Evolutionary conservation across 1,139 yeast species (phyloP).

Genomic region (Saccharomyces hybrid): DNA sequence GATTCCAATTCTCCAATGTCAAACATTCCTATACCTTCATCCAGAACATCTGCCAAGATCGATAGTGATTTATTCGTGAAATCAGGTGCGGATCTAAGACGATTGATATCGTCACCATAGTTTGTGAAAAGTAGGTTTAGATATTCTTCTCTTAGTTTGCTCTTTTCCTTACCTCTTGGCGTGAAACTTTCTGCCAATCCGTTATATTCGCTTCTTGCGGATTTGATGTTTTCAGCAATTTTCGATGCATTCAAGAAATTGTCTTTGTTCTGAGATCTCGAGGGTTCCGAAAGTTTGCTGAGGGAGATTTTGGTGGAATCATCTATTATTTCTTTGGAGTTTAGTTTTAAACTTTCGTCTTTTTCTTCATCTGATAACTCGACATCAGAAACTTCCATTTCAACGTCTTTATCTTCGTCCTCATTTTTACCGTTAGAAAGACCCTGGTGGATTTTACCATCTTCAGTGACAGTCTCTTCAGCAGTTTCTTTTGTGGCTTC

Average conservation of each 20-base stretch:
- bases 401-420: constrained; percentile 8
- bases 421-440: background rate
- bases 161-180: constrained; percentile 30
- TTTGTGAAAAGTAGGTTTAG: constrained; percentile 50
- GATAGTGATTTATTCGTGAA: constrained; percentile 53
- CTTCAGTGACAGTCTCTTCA: background rate
- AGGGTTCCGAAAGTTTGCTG: constrained; percentile 5
- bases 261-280: background rate
- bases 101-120: constrained; percentile 58
- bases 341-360: background rate
- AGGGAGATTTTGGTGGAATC: constrained; percentile 23
- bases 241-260: constrained; percentile 4
- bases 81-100: constrained; percentile 57
- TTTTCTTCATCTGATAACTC: constrained; percentile 36
- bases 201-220: constrained; percentile 14
- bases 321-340: constrained; percentile 16
- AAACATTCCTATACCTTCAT: constrained; percentile 59
- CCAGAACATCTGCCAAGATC: constrained; percentile 55
- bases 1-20: constrained; percentile 50
- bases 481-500: background rate
- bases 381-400: constrained; percentile 22
- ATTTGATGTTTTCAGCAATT: constrained; percentile 16
- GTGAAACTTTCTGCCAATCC: constrained; percentile 4
- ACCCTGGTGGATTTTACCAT: background rate
- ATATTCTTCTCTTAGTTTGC: constrained; percentile 44